Base-by-base conservation (phyloP, 83 land plant genomes). In the Isoetes engelmannii region DNA sequence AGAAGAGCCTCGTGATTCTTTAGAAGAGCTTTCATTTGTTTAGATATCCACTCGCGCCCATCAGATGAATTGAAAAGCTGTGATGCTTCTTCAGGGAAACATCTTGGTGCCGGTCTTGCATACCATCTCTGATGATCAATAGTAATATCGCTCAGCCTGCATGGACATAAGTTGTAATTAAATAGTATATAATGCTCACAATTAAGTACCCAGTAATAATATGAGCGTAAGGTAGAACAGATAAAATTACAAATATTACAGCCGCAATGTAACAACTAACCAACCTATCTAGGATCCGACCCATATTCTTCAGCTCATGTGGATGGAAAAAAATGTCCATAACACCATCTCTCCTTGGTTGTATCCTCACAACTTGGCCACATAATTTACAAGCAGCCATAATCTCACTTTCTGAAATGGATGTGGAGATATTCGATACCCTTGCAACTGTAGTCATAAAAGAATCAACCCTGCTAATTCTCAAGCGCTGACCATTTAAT, bases 361-460 rank as follows among this genome's bases (percentile, higher is more conserved):
- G 47, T 13, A 64, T 41, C 9, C 67, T 28, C 9, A 12, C 67
- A 44, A 64, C 67, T 64, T 64, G 67, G 47, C 67, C 67, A 41
- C 67, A 64, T 1, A 53, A 37, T 17, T 9, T 64, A 17, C 67
- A 64, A 8, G 67, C 67, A 1, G 18, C 13, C 6, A 64, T 37
- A 44, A 64, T 18, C 3, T 64, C 67, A 47, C 67, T 64, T n/a
- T 64, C 47, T 41, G 67, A 15, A 1, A 47, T 64, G 67, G 15
- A 13, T 1, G 47, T 18, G 49, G 44, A 44, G 9, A 64, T 64
- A 53, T 64, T 64, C 10, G 67, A 64, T 7, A 64, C 47, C 17
- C 67, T 64, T 41, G 45, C 47, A n/a, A 64, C 67, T 10, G 67
- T 44, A 13, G 67, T 41, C 67, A 41, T 64, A 13, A 47, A 47